Evolutionary conservation across 1,284 basidiomycete species (phyloP).

Genomic region (Vanrija humicola): DNA sequence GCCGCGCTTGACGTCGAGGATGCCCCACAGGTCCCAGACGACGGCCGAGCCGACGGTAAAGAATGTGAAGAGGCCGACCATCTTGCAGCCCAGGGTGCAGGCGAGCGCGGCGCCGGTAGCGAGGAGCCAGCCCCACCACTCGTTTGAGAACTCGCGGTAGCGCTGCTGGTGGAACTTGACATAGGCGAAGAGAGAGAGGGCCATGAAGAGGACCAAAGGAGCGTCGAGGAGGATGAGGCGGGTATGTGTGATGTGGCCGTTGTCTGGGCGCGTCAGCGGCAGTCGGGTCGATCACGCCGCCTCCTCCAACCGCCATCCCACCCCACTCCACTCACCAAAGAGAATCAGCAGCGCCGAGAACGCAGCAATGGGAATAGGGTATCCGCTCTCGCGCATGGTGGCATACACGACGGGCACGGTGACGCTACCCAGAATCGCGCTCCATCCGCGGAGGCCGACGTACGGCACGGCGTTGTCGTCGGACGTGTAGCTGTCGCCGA

Average conservation of each 20-base stretch:
- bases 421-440: slow-evolving; percentile 83
- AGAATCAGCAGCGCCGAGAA: slow-evolving; percentile 82
- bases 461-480: slow-evolving; percentile 70
- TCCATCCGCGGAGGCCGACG: slow-evolving; percentile 85
- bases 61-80: slow-evolving; percentile 94
- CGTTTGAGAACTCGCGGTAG: slow-evolving; percentile 78
- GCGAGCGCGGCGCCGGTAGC: slow-evolving; percentile 90
- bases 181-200: slow-evolving; percentile 90
- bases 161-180: slow-evolving; percentile 93
- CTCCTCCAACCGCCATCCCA: not conserved
- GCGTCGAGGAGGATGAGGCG: slow-evolving; percentile 95
- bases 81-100: slow-evolving; percentile 95
- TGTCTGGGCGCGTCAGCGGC: slow-evolving; percentile 59
- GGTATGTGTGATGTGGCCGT: slow-evolving; percentile 91
- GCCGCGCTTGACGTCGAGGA: slow-evolving; percentile 76
- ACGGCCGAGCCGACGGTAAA: slow-evolving; percentile 86
- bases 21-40: slow-evolving; percentile 87
- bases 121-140: slow-evolving; percentile 95
- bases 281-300: not conserved
- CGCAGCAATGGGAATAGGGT: slow-evolving; percentile 79
- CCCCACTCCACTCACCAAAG: slow-evolving; percentile 63
- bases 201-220: slow-evolving; percentile 91
- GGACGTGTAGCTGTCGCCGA: slow-evolving; percentile 78
- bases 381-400: slow-evolving; percentile 97
- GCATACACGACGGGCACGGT: slow-evolving; percentile 88